Percentiles rank a stretch among this genome's conserved stretches.
phyloP scores from a whole-genome alignment of 805 yeast species.

The Saturnispora gosingensis region DNA sequence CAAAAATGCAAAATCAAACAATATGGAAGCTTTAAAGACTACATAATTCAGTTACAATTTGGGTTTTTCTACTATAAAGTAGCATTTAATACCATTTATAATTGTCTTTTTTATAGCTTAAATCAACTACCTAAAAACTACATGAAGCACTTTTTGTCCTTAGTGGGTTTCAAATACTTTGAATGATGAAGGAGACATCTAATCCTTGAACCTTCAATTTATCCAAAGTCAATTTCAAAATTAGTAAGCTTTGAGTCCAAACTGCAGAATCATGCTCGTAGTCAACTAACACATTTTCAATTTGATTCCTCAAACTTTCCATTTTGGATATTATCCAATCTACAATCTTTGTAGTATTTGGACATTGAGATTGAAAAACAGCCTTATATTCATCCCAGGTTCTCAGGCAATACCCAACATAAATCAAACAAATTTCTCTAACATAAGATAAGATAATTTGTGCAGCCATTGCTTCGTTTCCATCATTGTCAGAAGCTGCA shows the following conservation, averaged over 20 bases:
- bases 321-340: conserved; percentile 7
- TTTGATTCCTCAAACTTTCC: conserved; percentile 3
- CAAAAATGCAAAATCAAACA: not conserved
- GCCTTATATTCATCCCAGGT: conserved; percentile 6
- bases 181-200: conserved; percentile 4
- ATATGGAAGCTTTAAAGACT: not conserved
- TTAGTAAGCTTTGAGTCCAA: conserved; percentile 2
- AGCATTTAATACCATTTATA: too few relatives aligned
- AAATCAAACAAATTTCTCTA: conserved; percentile 6
- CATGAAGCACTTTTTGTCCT: not conserved
- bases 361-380: conserved; percentile 6
- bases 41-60: too few relatives aligned
- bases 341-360: conserved; percentile 4
- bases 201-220: conserved; percentile 4
- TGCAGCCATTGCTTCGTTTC: conserved; percentile 5
- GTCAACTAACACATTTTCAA: conserved; percentile 6
- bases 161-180: not conserved
- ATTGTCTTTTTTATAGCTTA: not conserved
- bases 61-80: too few relatives aligned
- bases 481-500: not conserved
- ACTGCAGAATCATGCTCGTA: conserved; percentile 5
- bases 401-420: conserved; percentile 4
- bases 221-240: not conserved
- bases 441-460: conserved; percentile 7
- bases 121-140: not conserved